Base-by-base conservation (phyloP, 2,329 filamentous ascomycete genomes). In the Hypoxylon sp. region DNA sequence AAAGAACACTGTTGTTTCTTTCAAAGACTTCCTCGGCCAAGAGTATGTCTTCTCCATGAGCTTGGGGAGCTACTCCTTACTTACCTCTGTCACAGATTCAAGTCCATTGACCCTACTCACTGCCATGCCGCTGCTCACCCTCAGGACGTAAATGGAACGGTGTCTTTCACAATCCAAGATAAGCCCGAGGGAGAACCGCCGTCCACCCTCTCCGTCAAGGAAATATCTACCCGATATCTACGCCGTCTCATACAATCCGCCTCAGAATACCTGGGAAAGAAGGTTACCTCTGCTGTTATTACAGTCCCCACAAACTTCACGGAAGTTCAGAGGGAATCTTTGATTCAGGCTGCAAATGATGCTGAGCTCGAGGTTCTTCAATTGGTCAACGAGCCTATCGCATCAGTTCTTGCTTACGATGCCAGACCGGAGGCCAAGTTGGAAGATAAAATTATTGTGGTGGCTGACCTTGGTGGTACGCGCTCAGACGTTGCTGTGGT, bases 71-170 rank as follows among this genome's bases (percentile, higher is more conserved):
- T 7, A 28, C 14, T 19, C 13, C 17, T 17, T 58, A 36, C 62
- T 65, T 66, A 50, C 43, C n/a, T 60, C 51, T 17, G 13, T 17
- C 23, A 38, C 73, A 90, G 88, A 34, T 98, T 97, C 88, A 94
- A 97, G 84, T 92, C 93, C 72, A 97, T 99, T 86, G 96, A 99
- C 81, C 93, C 95, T 71, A 97, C 93, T 58, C 93, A 97, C 80
- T 94, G 91, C 86, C 95, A 98, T 81, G 91, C 93, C 75, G 97
- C 94, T 62, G 93, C 95, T 63, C 96, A 98, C 82, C 94, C 96
- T 70, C 83, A 93, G 80, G 91, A 97, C 72, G 82, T 86, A 73
- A 87, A 89, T 69, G 89, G 88, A 69, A 86, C 87, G 62, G 87
- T 98, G 69, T 89, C 91, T 66, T 98, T 99, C 84, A 89, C 88